Conservation (phyloP, 352 stramenopile species). For the Phytophthora idaei region DNA sequence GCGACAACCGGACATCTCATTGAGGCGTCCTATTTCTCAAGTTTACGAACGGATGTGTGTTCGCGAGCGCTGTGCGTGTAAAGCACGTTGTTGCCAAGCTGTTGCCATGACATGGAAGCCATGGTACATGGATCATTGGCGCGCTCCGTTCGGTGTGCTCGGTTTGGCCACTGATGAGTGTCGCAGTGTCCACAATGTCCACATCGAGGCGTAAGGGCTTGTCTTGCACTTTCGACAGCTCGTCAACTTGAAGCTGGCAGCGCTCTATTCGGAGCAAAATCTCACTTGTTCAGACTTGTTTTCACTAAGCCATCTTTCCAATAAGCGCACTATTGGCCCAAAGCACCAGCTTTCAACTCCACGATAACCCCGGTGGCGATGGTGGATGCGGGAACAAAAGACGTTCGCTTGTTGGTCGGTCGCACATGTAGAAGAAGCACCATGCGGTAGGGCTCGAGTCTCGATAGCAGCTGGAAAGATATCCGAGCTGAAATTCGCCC, state of each 20-base stretch:
- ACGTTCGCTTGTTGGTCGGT: conserved; percentile 22
- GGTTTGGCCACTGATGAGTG: neutral
- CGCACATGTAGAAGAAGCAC: conserved; percentile 4
- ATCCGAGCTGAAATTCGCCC: conserved; percentile 1
- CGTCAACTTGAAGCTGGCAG: conserved; percentile 28
- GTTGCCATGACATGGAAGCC: neutral
- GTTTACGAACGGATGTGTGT: neutral
- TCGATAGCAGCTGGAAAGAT: neutral
- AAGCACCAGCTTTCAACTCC: conserved; percentile 13
- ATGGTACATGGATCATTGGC: neutral
- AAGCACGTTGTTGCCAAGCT: conserved; percentile 5
- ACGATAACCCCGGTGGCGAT: conserved; percentile 8
- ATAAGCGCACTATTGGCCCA: neutral
- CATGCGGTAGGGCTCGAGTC: conserved; percentile 18
- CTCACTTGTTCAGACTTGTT: conserved; percentile 6
- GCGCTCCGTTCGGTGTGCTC: neutral
- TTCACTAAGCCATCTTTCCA: conserved; percentile 7
- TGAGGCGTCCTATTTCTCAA: neutral
- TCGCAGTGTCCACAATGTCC: conserved; percentile 19
- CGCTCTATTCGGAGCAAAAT: conserved; percentile 11
- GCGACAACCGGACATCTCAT: conserved; percentile 7
- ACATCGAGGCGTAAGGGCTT: neutral
- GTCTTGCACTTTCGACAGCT: neutral
- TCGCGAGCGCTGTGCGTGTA: neutral
- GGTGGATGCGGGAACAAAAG: conserved; percentile 12